These are phyloP conservation scores for Pestalotiopsis sp. DNA, from an alignment of 2,329 filamentous ascomycete species.

Conservation along the genomic window DNA sequence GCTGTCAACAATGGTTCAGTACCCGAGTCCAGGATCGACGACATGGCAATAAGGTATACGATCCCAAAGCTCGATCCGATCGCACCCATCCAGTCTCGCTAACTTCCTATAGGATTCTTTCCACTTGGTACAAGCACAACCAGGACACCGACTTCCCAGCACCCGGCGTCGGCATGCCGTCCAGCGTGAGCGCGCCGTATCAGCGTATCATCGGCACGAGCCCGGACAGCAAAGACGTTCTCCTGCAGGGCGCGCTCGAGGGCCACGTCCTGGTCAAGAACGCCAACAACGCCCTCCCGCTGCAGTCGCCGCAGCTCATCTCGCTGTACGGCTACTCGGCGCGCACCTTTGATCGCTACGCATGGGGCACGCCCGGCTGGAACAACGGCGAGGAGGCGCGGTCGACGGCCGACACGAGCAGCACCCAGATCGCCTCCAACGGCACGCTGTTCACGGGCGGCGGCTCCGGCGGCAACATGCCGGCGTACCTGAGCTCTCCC, in stretches of 20 bases:
- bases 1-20: constrained; percentile 65
- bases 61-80: neutral
- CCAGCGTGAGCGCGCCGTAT: constrained; percentile 49
- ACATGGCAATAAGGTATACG: constrained; percentile 57
- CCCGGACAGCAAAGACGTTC: constrained; percentile 35
- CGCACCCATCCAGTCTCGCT: neutral
- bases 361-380: constrained; percentile 33
- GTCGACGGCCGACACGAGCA: constrained; percentile 9
- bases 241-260: constrained; percentile 60
- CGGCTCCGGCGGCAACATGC: constrained; percentile 42
- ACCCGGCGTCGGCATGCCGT: constrained; percentile 53
- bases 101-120: constrained; percentile 39
- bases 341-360: constrained; percentile 40
- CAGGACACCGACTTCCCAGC: constrained; percentile 49
- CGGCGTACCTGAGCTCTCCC: constrained; percentile 36
- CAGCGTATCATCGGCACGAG: constrained; percentile 50
- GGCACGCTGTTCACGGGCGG: constrained; percentile 50
- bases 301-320: constrained; percentile 51
- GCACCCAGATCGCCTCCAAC: constrained; percentile 41
- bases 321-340: constrained; percentile 65
- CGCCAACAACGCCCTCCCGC: constrained; percentile 53
- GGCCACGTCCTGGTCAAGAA: constrained; percentile 69
- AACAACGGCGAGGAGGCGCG: constrained; percentile 29
- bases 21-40: constrained; percentile 54
- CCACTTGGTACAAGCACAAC: constrained; percentile 58